Evolutionary conservation across 139 green algal species (phyloP), one percentile per base, ranked within the genome.

Genomic region (Yamagishiella unicocca): DNA sequence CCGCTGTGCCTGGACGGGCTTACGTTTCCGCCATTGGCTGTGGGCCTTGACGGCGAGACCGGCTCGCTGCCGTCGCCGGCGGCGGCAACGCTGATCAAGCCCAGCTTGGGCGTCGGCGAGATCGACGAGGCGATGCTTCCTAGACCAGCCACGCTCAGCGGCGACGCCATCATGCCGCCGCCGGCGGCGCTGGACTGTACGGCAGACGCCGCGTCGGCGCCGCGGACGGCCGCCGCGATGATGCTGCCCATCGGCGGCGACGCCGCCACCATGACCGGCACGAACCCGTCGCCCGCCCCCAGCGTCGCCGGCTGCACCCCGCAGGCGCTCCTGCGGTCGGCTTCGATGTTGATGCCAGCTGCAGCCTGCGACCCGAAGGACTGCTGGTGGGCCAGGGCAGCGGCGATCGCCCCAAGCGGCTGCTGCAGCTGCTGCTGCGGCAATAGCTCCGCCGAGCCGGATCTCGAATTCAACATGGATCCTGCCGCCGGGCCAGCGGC

Each of bases 51-150:
- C n/a, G n/a, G n/a, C n/a, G 67, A 75, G 35, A 46, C 4, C 37
- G 67, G 4, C 25, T 22, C 67, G 8, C 35, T 46, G 37, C 38
- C 67, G 35, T 19, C 67, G 22, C 33, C 67, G 25, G 6, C n/a
- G 12, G 35, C 37, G 22, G 33, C 3, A 21, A 25, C n/a, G 35
- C 4, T 27, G 3, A 27, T 45, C 33, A 35, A 29, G 67, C 17
- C 33, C 19, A 25, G 8, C 38, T 21, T 9, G 9, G 70, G 38
- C 38, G 40, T 21, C 70, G 70, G 40, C 38, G 70, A 54, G 9
- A 78, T 29, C 25, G 70, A 78, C 24, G 70, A 54, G 10, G 70
- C 70, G 38, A 78, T 78, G 38, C 40, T 78, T 45, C 66, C 66
- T 9, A 74, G 66, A 1, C 66, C 66, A 9, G 33, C 22, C 1